Base-by-base conservation (phyloP, 768 basidiomycete genomes). In the Hemileccinum rubropunctum region DNA sequence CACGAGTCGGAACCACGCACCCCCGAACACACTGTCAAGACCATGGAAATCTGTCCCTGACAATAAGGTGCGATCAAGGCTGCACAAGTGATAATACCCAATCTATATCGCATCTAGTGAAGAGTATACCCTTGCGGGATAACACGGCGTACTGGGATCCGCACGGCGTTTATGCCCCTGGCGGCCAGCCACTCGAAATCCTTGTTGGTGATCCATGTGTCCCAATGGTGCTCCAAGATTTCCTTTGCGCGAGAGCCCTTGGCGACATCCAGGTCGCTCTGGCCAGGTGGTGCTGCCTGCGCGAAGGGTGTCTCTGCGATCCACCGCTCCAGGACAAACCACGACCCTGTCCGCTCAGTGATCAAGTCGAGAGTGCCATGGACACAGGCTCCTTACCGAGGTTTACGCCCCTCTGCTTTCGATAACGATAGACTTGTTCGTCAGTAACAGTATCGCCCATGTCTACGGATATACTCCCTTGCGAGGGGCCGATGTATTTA, bases 251-350 rank as follows among this genome's bases (percentile, higher is more conserved):
- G 52, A 12, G 60, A 13, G 3, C 87, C 86, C 12, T 63, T 73
- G 12, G 86, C 88, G 18, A 90, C 74, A 61, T 88, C 85, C 14
- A 85, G 69, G 57, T 89, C 87, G 58, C 84, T 86, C 56, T 86
- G 76, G 0, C 73, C 81, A 3, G 83, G 82, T 17, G 67, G 50
- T 12, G 52, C 62, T 9, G 88, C 86, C 14, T 66, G 62, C 2
- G 65, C 69, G 58, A 83, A 91, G 0, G 85, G 85, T 0, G 64
- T 42, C 2, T 81, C 77, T 13, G 80, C 63, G 34, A 91, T 88
- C 89, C 89, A 91, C 30, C 78, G 71, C 65, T 91, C 89, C 15
- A 88, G 76, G 3, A 86, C 82, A 54, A 91, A 91, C 87, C 86
- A 88, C 7, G 79, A 83, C 1, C 86, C 86, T 88, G 51, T 23